A percentile compares a stretch with the other conserved stretches of the same genome.
These are phyloP conservation scores for Ilyonectria sp. DNA, from an alignment of 2,329 filamentous ascomycete genomes.

Conservation along the genomic window DNA sequence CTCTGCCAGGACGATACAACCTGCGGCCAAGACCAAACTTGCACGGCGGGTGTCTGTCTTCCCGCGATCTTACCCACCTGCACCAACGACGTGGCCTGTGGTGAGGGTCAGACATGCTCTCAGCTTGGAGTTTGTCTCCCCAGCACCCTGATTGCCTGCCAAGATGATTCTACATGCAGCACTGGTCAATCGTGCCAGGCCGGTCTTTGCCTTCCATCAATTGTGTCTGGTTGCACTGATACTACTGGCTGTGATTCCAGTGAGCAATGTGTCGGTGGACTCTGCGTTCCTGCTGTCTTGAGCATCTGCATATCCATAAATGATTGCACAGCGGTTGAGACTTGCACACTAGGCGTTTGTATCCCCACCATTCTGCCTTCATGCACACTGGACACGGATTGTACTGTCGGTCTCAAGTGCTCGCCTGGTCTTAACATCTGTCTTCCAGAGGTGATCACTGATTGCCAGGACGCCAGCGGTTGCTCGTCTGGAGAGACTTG, in stretches of 20 bases:
- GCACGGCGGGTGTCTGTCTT: constrained; percentile 17
- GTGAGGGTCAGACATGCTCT: background rate
- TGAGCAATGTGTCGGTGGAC: constrained; percentile 11
- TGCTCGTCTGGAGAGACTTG: background rate
- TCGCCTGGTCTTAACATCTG: background rate
- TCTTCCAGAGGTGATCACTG: background rate
- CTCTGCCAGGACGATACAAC: background rate
- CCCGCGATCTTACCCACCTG: constrained; percentile 5
- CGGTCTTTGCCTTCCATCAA: background rate
- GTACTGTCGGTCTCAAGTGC: background rate
- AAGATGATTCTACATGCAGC: background rate
- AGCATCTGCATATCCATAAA: background rate
- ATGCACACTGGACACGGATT: background rate
- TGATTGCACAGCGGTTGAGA: background rate
- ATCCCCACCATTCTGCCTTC: background rate
- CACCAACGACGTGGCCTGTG: constrained; percentile 7
- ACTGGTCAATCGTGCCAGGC: background rate
- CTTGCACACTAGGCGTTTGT: background rate
- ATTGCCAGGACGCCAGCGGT: background rate
- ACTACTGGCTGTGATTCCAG: background rate
- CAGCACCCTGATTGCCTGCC: background rate
- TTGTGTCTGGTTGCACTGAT: constrained; percentile 6
- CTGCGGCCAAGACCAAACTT: constrained; percentile 4
- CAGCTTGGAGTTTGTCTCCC: constrained; percentile 18
- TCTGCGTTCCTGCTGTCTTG: constrained; percentile 6